Base-by-base conservation (phyloP, 495 filamentous ascomycete species). In the Penicillium nucicola region DNA sequence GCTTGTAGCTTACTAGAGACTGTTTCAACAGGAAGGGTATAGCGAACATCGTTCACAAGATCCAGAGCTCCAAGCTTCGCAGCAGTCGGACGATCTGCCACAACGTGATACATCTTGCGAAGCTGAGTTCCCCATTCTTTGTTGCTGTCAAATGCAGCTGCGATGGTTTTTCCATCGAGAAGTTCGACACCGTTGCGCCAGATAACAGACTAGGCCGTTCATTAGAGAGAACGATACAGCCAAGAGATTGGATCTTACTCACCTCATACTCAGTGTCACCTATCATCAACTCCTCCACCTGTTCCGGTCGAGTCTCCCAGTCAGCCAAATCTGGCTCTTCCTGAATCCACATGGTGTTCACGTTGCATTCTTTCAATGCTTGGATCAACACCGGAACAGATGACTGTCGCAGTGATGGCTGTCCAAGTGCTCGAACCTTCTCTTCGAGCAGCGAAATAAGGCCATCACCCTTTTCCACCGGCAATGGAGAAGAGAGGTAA, bases 261-360 rank as follows among this genome's bases (percentile, higher is more conserved):
- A 72, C 69, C 61, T 73, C 70, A 45, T 65, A 71, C 46, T 73
- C 70, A 9, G 61, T 61, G 46, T 73, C 70, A 12, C 70, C 70
- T 19, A 73, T 71, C 68, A 73, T 68, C 1, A 71, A 28, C 33
- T 73, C 66, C 0, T 73, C 70, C 7, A 68, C 66, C 28, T 66
- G 61, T 34, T 73, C 70, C 2, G 54, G 48, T 35, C 32, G 58
- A 11, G 44, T 66, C 23, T 69, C 62, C 70, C 70, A 73, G 28
- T 56, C 44, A 1, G 55, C 37, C 17, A 73, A 36, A 15, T 64
- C 62, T 8, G 61, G 53, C 4, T 71, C 66, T 47, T 71, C 68
- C 28, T 73, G 68, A 4, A 73, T 61, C 66, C 66, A 73, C 60
- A 68, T 68, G 0, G 68, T 68, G 36, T 70, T 69, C 17, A 73